These are phyloP conservation scores for Moricandia moricandioides DNA, from an alignment of 345 rosid genomes.

Conservation along the genomic window DNA sequence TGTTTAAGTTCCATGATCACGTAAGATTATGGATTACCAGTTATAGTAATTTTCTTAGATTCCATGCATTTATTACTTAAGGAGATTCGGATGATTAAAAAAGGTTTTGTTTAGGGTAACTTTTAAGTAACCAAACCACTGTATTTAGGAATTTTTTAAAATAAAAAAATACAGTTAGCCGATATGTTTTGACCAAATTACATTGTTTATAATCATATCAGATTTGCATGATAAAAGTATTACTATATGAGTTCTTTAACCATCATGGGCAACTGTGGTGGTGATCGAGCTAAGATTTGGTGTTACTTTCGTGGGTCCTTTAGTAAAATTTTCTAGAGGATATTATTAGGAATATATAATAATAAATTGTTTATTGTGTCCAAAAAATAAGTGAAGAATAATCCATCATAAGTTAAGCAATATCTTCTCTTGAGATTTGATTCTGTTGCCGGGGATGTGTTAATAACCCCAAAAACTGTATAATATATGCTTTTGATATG, in stretches of 20 bases:
- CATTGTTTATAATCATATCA: not conserved
- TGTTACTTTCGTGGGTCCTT: conserved; percentile 26
- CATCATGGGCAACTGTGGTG: conserved; percentile 27
- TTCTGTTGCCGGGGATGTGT: conserved; percentile 33
- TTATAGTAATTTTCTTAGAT: conserved; percentile 3
- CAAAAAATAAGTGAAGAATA: conserved; percentile 17
- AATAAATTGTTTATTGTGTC: conserved; percentile 5
- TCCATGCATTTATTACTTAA: conserved; percentile 21
- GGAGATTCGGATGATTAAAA: conserved; percentile 18
- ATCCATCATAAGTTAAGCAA: conserved; percentile 21
- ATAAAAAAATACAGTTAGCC: not conserved
- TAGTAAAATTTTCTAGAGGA: not conserved
- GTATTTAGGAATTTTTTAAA: not conserved
- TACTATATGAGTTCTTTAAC: conserved; percentile 17
- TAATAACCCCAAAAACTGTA: conserved; percentile 10
- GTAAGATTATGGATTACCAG: not conserved
- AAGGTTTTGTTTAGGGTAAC: conserved; percentile 15
- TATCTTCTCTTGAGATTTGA: conserved; percentile 31
- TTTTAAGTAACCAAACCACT: conserved; percentile 17
- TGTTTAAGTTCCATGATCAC: not conserved
- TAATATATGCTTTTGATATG: conserved; percentile 11
- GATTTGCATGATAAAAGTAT: conserved; percentile 7
- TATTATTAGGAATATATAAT: conserved; percentile 11
- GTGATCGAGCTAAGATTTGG: conserved; percentile 30
- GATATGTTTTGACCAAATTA: conserved; percentile 22